Evolutionary conservation across 2,329 filamentous ascomycete genomes (phyloP).

Genomic region (Clonostachys rosea): DNA sequence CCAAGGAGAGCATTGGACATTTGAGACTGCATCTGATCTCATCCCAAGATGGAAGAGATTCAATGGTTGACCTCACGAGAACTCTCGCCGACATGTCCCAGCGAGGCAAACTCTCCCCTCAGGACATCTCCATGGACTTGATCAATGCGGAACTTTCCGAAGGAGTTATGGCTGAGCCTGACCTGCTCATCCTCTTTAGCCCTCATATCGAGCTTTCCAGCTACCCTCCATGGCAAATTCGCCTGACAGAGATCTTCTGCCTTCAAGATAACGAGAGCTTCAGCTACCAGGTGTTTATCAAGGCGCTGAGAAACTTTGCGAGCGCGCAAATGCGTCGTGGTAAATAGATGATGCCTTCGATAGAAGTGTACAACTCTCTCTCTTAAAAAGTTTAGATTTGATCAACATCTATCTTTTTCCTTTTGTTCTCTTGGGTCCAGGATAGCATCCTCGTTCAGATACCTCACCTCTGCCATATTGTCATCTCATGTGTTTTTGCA

Average conservation of each 20-base stretch:
- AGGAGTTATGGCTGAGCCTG: conserved; percentile 81
- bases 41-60: conserved; percentile 84
- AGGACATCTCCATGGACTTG: conserved; percentile 80
- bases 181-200: conserved; percentile 83
- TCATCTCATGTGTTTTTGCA: conserved; percentile 43
- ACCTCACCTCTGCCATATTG: conserved; percentile 23
- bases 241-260: conserved; percentile 89
- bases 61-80: conserved; percentile 90
- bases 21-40: conserved; percentile 74
- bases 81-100: conserved; percentile 95
- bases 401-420: not conserved
- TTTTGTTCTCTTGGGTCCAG: conserved; percentile 3
- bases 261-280: conserved; percentile 75
- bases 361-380: no score
- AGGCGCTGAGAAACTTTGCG: conserved; percentile 78
- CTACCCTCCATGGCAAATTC: conserved; percentile 95
- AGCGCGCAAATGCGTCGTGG: conserved; percentile 87
- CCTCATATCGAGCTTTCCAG: conserved; percentile 80
- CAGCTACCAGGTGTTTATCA: conserved; percentile 89
- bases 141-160: conserved; percentile 83
- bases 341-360: conserved; percentile 29
- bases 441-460: conserved; percentile 7
- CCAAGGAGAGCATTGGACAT: conserved; percentile 24
- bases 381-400: no score
- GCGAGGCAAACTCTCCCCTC: conserved; percentile 72